Percentiles rank a stretch among this genome's conserved stretches.
Conservation (phyloP, 2,329 filamentous ascomycete species). For the Ceratocystis cubensis region DNA sequence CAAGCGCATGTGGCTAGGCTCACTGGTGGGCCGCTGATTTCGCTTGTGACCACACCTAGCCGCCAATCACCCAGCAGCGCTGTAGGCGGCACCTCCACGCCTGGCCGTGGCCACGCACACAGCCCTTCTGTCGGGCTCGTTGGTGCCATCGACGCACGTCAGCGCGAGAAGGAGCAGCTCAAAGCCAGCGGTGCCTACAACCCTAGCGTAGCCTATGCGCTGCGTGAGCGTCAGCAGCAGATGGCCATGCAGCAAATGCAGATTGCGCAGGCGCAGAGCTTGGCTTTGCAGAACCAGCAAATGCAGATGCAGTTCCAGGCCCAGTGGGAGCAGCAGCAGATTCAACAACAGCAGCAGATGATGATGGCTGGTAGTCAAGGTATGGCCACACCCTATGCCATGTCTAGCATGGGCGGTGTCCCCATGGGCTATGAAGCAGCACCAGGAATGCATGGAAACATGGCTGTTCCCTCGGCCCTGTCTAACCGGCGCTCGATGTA, state of each 20-base stretch:
- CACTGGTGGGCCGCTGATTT: slow-evolving; percentile 65
- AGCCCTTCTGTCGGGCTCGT: slow-evolving; percentile 45
- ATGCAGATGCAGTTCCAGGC: slow-evolving; percentile 28
- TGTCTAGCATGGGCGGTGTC: background rate
- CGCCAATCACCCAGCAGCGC: background rate
- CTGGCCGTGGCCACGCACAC: slow-evolving; percentile 15
- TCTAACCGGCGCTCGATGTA: slow-evolving; percentile 1
- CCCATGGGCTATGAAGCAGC: background rate
- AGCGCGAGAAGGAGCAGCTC: slow-evolving; percentile 62
- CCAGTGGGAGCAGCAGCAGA: slow-evolving; percentile 25
- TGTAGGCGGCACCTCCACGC: slow-evolving; percentile 24
- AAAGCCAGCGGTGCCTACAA: slow-evolving; percentile 52
- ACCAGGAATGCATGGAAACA: background rate
- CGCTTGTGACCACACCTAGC: slow-evolving; percentile 32
- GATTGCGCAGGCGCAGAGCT: slow-evolving; percentile 24
- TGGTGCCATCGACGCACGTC: slow-evolving; percentile 65
- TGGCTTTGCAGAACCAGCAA: slow-evolving; percentile 28
- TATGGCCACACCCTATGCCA: background rate
- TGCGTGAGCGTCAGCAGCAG: slow-evolving; percentile 52
- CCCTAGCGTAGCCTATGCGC: slow-evolving; percentile 60
- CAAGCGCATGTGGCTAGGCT: slow-evolving; percentile 78
- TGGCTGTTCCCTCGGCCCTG: background rate
- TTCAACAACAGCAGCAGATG: slow-evolving; percentile 24
- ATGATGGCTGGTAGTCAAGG: slow-evolving; percentile 14
- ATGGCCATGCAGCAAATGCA: slow-evolving; percentile 22